Evolutionary conservation across 75 land plant genomes (phyloP), one percentile per base, ranked within the genome.

Genomic region (Selaginella tamariscina): DNA sequence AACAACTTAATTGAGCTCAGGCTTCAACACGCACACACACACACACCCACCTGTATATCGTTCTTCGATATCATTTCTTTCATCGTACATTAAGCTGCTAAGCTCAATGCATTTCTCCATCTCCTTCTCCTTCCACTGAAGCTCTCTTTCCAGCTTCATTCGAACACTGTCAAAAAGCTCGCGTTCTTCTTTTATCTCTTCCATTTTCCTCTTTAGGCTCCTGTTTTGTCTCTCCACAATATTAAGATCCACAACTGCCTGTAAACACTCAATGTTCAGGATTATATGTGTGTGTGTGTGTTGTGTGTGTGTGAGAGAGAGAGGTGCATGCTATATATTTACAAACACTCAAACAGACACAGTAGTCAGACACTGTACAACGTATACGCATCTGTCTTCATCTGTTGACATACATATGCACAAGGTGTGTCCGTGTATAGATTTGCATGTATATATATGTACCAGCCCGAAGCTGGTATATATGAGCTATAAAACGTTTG

Each of bases 61-160:
- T n/a, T 59, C 62, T n/a, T 59, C 62, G 23, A 59, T 23, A n/a
- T 59, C 62, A 59, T 59, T 26, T 59, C 62, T 59, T 21, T 59
- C 62, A 5, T 59, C 62, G 26, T 59, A 59, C 21, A 59, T 9
- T 21, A 59, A 23, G 62, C 26, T 59, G 62, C 62, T 59, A 23
- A 23, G 27, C 62, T 59, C 62, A 5, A 59, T 59, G 62, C 62
- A 59, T 59, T 26, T 59, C 26, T 26, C 62, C 62, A 59, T 59
- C 62, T 59, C 26, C 62, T 59, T 59, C 26, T 59, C 62, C 26
- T 59, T 59, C 26, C 24, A 21, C 62, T 59, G 62, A 23, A 59
- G 26, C 62, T 59, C 62, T 8, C 21, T 59, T 26, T 59, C 62
- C 18, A 59, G 21, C 26, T 59, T 59, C 23, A 59, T 2, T 9